phyloP scores from a whole-genome alignment of 768 basidiomycete genomes.

The Lactarius pseudohatsudake region DNA sequence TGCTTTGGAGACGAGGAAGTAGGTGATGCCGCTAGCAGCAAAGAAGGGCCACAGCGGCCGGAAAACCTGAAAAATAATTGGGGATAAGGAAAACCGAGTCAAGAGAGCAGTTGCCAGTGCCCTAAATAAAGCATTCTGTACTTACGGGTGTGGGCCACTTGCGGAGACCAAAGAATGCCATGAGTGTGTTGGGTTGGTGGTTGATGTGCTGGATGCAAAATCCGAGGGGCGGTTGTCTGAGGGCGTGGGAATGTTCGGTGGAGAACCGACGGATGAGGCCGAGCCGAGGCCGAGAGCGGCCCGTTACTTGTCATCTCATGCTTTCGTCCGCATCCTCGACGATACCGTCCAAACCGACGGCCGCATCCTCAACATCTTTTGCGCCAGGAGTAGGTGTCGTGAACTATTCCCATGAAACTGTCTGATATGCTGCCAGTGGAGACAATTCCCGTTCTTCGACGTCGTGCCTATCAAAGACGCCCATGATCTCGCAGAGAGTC shows the following conservation, averaged over 20 bases:
- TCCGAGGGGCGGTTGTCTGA: neutral
- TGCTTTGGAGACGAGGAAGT: conserved; percentile 63
- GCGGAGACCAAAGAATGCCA: conserved; percentile 78
- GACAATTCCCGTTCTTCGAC: conserved; percentile 91
- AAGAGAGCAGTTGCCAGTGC: neutral
- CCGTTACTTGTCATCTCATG: conserved; percentile 7
- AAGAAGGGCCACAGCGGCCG: conserved; percentile 84
- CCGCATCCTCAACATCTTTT: conserved; percentile 10
- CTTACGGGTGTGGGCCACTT: conserved; percentile 79
- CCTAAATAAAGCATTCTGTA: conserved; percentile 23
- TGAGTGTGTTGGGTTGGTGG: conserved; percentile 31
- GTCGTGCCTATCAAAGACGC: conserved; percentile 71
- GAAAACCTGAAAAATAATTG: conserved; percentile 47
- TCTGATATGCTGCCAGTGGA: conserved; percentile 54
- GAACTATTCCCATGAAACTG: no score
- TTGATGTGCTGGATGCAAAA: conserved; percentile 1
- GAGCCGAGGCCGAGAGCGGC: conserved; percentile 12
- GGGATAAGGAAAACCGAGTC: neutral
- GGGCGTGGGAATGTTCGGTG: conserved; percentile 16
- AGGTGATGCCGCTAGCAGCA: conserved; percentile 59
- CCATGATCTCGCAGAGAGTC: conserved; percentile 71
- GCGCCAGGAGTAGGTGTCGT: conserved; percentile 19
- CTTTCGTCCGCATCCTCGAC: conserved; percentile 11
- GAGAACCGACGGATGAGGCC: neutral
- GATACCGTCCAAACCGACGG: conserved; percentile 7